Conservation (phyloP, 1,284 basidiomycete genomes). For the Agroathelia rolfsii region DNA sequence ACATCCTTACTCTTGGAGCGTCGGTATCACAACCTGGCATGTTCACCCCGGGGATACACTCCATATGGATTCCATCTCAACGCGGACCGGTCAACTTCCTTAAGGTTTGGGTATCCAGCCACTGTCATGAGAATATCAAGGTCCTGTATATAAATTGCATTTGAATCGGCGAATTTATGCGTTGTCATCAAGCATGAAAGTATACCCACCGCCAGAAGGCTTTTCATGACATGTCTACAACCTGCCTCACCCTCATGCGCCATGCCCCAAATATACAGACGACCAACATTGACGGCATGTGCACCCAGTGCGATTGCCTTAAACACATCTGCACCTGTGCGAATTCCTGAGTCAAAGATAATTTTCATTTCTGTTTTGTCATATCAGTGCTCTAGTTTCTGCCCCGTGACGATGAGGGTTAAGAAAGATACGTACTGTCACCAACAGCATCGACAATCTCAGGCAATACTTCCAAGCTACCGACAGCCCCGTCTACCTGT, state of each 20-base stretch:
- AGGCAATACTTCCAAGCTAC: constrained; percentile 41
- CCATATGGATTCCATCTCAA: constrained; percentile 29
- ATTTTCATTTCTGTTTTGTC: constrained; percentile 37
- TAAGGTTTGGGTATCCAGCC: constrained; percentile 32
- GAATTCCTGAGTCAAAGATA: constrained; percentile 51
- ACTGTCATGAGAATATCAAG: constrained; percentile 49
- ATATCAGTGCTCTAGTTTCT: constrained; percentile 2
- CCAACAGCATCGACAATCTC: constrained; percentile 43
- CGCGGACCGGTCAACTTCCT: constrained; percentile 30
- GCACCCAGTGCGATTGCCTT: constrained; percentile 45
- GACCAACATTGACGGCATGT: constrained; percentile 34
- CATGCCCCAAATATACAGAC: constrained; percentile 43
- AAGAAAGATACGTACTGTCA: constrained; percentile 24
- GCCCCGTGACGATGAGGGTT: neutral
- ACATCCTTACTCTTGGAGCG: too few species aligned
- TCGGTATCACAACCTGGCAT: constrained; percentile 32
- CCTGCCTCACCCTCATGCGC: constrained; percentile 36
- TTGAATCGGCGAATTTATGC: constrained; percentile 2
- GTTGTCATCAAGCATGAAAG: neutral
- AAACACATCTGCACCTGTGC: constrained; percentile 47
- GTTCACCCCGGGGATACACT: constrained; percentile 27
- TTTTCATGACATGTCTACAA: constrained; percentile 47
- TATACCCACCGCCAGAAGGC: constrained; percentile 35
- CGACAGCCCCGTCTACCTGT: constrained; percentile 51
- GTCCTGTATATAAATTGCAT: constrained; percentile 30